Evolutionary conservation across 305 asterid genomes (phyloP).

Genomic region (Nicotiana rustica): DNA sequence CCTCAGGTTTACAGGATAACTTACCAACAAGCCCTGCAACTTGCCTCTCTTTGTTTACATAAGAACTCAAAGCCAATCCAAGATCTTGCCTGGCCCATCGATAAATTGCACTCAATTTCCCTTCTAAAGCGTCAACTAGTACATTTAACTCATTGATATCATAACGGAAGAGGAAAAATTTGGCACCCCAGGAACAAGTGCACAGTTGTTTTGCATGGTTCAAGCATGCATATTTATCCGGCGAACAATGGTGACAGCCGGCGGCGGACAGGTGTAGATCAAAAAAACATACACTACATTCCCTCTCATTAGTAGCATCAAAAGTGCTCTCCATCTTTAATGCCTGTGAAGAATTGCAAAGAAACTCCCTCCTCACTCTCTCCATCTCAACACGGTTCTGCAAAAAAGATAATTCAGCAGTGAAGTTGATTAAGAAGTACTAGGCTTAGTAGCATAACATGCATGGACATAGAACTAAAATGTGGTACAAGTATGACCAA

Average conservation of each 20-base stretch:
- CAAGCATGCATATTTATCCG: constrained; percentile 86
- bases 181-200: constrained; percentile 79
- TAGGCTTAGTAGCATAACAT: neutral
- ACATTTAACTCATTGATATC: constrained; percentile 69
- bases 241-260: constrained; percentile 90
- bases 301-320: constrained; percentile 85
- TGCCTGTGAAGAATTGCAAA: constrained; percentile 72
- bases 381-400: constrained; percentile 84
- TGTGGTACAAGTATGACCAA: neutral
- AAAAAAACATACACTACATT: constrained; percentile 78
- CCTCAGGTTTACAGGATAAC: constrained; percentile 48
- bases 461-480: constrained; percentile 5
- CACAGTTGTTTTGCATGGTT: constrained; percentile 85
- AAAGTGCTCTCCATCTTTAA: constrained; percentile 88
- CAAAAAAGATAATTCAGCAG: constrained; percentile 37
- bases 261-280: constrained; percentile 92
- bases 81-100: constrained; percentile 91
- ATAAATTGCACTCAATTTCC: constrained; percentile 85
- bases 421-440: constrained; percentile 26
- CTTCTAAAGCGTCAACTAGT: constrained; percentile 87
- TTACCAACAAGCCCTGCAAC: constrained; percentile 49
- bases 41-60: constrained; percentile 67
- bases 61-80: constrained; percentile 80
- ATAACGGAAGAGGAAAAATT: constrained; percentile 83
- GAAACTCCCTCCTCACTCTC: constrained; percentile 70